Evolutionary conservation across 2,329 filamentous ascomycete species (phyloP).

Genomic region (Lecanoromycetidae sp.): DNA sequence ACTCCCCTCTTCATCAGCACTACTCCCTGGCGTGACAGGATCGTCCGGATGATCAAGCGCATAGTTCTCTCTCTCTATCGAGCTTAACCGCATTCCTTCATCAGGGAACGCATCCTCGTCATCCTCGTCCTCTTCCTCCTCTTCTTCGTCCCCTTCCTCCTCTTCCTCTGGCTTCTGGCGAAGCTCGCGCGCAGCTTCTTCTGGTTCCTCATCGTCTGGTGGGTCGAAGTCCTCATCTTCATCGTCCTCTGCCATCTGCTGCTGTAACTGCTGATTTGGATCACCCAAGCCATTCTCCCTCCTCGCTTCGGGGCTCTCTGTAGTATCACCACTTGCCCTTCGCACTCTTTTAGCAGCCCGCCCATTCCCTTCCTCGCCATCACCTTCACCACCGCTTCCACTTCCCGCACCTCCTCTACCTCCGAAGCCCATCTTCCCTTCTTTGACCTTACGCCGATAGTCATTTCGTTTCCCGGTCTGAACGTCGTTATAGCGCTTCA

Average conservation of each 20-base stretch:
- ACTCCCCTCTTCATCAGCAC: slow-evolving; percentile 1
- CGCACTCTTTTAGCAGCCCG: background rate
- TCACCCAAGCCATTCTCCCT: slow-evolving; percentile 5
- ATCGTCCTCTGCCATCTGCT: slow-evolving; percentile 17
- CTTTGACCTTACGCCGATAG: slow-evolving; percentile 31
- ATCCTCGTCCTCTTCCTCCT: slow-evolving; percentile 14
- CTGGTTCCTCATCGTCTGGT: slow-evolving; percentile 1
- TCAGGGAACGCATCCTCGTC: slow-evolving; percentile 14
- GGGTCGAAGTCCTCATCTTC: slow-evolving; percentile 9
- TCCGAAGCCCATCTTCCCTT: slow-evolving; percentile 21
- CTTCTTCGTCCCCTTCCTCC: slow-evolving; percentile 13
- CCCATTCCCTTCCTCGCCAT: slow-evolving; percentile 1
- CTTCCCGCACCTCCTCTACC: slow-evolving; percentile 19
- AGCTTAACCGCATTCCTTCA: slow-evolving; percentile 9
- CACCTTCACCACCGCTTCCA: slow-evolving; percentile 15
- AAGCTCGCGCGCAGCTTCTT: background rate
- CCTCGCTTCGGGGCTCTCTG: slow-evolving; percentile 3
- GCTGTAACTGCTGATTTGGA: slow-evolving; percentile 12
- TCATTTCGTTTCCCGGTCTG: slow-evolving; percentile 27
- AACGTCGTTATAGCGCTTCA: slow-evolving; percentile 36
- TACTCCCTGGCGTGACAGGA: background rate
- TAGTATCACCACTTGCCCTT: background rate
- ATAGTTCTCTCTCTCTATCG: slow-evolving; percentile 10
- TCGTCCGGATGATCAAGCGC: background rate
- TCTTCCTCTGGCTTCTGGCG: slow-evolving; percentile 5